Conservation (phyloP, 164 flowering plant species). For the Sextonia rubra region DNA sequence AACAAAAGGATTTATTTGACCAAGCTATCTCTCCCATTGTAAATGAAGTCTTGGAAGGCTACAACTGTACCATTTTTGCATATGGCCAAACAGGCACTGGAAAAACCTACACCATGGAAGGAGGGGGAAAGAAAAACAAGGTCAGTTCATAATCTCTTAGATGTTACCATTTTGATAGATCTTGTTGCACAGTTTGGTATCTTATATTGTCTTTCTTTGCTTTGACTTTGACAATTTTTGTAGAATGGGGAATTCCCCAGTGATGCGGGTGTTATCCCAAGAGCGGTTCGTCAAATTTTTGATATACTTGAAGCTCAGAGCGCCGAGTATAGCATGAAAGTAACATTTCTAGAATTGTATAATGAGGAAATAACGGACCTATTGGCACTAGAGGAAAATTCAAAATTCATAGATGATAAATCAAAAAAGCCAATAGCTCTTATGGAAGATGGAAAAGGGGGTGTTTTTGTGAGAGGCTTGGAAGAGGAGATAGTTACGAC, state of each 20-base stretch:
- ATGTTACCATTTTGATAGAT: background rate
- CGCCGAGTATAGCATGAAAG: conserved; percentile 88
- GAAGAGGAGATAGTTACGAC: conserved; percentile 81
- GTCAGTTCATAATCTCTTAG: conserved; percentile 17
- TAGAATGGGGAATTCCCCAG: conserved; percentile 76
- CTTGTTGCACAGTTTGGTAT: background rate
- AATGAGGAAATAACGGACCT: conserved; percentile 84
- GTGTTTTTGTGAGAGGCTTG: conserved; percentile 81
- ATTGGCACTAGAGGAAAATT: conserved; percentile 57
- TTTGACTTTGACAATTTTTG: conserved; percentile 11
- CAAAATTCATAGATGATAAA: conserved; percentile 65
- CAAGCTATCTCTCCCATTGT: conserved; percentile 73
- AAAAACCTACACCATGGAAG: conserved; percentile 91
- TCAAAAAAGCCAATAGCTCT: conserved; percentile 78
- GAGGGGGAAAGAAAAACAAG: conserved; percentile 62
- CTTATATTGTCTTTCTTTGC: background rate
- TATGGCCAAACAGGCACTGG: conserved; percentile 91
- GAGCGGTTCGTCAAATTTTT: conserved; percentile 76
- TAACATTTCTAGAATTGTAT: conserved; percentile 76
- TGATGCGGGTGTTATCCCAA: conserved; percentile 86
- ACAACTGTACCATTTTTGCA: conserved; percentile 84
- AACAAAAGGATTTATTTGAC: conserved; percentile 68
- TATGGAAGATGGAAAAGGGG: conserved; percentile 91
- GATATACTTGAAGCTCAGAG: conserved; percentile 69
- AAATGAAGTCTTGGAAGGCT: conserved; percentile 84